Evolutionary conservation across 306 rosid genomes (phyloP), one percentile per base, ranked within the genome.

Genomic region (Malus sieversii): DNA sequence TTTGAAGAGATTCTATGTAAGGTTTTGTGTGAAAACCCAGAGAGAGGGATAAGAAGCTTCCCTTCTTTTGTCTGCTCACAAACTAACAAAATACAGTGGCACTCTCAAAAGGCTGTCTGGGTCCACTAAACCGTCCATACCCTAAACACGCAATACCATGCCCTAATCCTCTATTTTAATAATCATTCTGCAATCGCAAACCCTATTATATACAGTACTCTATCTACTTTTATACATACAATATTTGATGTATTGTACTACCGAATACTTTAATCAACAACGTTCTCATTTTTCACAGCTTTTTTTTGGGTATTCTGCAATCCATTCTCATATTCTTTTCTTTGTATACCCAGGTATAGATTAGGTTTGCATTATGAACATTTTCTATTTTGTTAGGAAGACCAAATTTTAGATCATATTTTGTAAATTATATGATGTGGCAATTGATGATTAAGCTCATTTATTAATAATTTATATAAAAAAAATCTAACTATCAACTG

Each of bases 31-130:
- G 94, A 88, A 89, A 83, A 88, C 90, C 72, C 72, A 75, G 84
- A 76, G 90, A 81, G 85, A 85, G 76, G 90, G 90, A 88, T 86
- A 83, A 86, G 97, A 92, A 92, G 93, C 93, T 88, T 92, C 96
- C 81, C 92, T 90, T 96, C 98, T 94, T 91, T 93, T 94, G 96
- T 94, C 97, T 87, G 92, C 95, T 88, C 91, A 88, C 77, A 92
- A 82, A 90, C 90, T 82, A 86, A 88, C 95, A 90, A 92, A 92
- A 91, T 88, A 79, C 66, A 83, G 67, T 70, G 87, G 65, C 73
- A 80, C 82, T 62, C 42, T 72, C 72, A 77, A 86, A 87, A 91
- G 86, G 82, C 82, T 79, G 63, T 32, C 85, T 77, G 85, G 92
- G 81, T 70, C 93, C 84, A 72, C 82, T 52, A 63, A 68, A 83